Conservation (phyloP, 768 basidiomycete genomes). For the Pulveroboletus ravenelii region DNA sequence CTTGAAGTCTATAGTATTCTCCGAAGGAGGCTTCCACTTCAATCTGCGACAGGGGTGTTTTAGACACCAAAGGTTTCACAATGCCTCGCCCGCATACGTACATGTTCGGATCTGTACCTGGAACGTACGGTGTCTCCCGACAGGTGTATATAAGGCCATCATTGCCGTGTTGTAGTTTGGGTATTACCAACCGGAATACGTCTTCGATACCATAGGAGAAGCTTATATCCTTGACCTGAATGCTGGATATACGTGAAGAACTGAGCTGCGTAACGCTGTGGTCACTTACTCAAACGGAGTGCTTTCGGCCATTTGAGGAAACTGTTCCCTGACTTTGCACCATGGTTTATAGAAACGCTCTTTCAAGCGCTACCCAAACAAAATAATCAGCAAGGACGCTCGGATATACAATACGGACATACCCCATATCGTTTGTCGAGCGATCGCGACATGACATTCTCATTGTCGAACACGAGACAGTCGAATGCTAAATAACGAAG, state of each 20-base stretch:
- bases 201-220: constrained; percentile 84
- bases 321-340: constrained; percentile 58
- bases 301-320: constrained; percentile 56
- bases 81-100: constrained; percentile 62
- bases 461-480: constrained; percentile 79
- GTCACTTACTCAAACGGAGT: constrained; percentile 80
- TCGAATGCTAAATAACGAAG: constrained; percentile 87
- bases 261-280: not conserved
- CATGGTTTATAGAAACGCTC: constrained; percentile 84
- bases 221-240: constrained; percentile 83
- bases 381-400: constrained; percentile 2
- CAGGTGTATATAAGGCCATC: constrained; percentile 98
- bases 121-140: constrained; percentile 71
- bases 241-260: constrained; percentile 41
- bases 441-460: constrained; percentile 81
- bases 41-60: constrained; percentile 45
- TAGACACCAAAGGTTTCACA: not conserved
- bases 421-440: constrained; percentile 91
- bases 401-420: constrained; percentile 24
- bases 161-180: constrained; percentile 81
- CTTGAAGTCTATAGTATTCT: constrained; percentile 98
- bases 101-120: constrained; percentile 89
- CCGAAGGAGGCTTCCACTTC: constrained; percentile 98
- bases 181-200: constrained; percentile 81
- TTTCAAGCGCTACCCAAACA: constrained; percentile 44